Conservation (phyloP, 306 rosid species). For the Notholithocarpus densiflorus region DNA sequence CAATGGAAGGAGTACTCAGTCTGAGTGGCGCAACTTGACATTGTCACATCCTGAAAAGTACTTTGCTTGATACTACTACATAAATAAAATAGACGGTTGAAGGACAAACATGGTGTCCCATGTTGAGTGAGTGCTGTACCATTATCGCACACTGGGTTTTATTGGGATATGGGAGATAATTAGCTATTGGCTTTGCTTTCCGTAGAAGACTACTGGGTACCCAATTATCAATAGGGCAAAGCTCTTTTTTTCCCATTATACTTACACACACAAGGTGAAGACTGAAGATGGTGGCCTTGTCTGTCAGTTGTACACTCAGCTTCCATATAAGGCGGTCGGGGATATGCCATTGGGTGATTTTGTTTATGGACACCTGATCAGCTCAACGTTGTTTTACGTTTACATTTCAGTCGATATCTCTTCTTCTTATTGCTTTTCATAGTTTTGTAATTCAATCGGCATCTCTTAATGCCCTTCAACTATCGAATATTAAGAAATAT, state of each 20-base stretch:
- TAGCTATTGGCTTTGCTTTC: background rate
- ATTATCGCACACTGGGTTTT: slow-evolving; percentile 4
- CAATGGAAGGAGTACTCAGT: background rate
- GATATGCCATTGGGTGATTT: slow-evolving; percentile 12
- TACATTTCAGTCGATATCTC: background rate
- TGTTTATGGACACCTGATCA: slow-evolving; percentile 2
- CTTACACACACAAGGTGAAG: background rate
- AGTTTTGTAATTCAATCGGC: too few relatives aligned
- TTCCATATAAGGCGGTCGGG: slow-evolving; percentile 24
- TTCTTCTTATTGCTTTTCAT: background rate
- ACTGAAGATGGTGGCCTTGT: background rate
- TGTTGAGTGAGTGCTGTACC: slow-evolving; percentile 25
- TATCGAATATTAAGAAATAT: too few relatives aligned
- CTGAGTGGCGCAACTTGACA: background rate
- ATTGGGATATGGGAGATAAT: background rate
- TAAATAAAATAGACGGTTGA: background rate
- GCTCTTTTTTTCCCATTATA: slow-evolving; percentile 11
- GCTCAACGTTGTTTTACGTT: background rate
- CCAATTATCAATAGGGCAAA: background rate
- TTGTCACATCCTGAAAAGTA: background rate
- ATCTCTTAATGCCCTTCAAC: too few relatives aligned
- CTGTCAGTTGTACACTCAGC: slow-evolving; percentile 23
- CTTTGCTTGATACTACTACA: background rate
- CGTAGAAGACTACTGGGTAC: background rate
- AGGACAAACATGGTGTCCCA: slow-evolving; percentile 20